Conservation (phyloP, 1,284 basidiomycete species). For the Uromyces viciae-fabae region DNA sequence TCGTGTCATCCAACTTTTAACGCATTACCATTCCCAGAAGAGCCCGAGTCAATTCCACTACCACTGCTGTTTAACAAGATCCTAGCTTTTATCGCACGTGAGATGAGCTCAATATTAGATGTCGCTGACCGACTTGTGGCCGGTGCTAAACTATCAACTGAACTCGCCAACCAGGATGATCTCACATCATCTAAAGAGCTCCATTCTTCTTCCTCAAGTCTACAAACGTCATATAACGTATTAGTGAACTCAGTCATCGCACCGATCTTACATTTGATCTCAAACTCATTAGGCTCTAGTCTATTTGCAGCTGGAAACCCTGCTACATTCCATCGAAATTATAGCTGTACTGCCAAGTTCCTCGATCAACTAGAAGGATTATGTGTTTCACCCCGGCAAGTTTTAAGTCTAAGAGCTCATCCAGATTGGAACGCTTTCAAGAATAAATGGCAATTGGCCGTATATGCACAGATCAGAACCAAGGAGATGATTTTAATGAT, state of each 20-base stretch:
- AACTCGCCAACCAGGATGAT: background rate
- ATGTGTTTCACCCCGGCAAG: conserved; percentile 19
- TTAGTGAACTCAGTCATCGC: conserved; percentile 37
- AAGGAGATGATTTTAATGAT: conserved; percentile 28
- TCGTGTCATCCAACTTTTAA: background rate
- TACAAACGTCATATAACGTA: conserved; percentile 18
- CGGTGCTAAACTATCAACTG: conserved; percentile 3
- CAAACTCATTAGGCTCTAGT: conserved; percentile 22
- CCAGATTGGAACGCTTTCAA: conserved; percentile 32
- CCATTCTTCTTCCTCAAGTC: background rate
- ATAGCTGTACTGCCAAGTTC: conserved; percentile 22
- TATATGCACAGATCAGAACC: conserved; percentile 42
- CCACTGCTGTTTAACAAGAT: conserved; percentile 40
- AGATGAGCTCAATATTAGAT: conserved; percentile 20
- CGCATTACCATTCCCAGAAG: conserved; percentile 29
- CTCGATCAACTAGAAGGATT: conserved; percentile 37
- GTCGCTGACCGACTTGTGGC: conserved; percentile 40
- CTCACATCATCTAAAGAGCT: background rate
- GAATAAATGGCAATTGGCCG: conserved; percentile 40
- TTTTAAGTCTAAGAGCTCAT: conserved; percentile 30
- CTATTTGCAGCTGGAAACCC: conserved; percentile 41
- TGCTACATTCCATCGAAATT: conserved; percentile 40
- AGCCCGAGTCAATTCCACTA: conserved; percentile 24
- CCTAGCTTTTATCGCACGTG: conserved; percentile 40
- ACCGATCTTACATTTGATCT: conserved; percentile 28